phyloP scores from a whole-genome alignment of 306 rosid genomes.

The Prunus persica region Prunus_persica_NCBIv2 NC_034009.1:37709501-37710000 shows the following conservation, averaged over 20 bases:
- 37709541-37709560: slow-evolving; percentile 81
- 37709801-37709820: slow-evolving; percentile 74
- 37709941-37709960: slow-evolving; percentile 92
- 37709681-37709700: slow-evolving; percentile 58
- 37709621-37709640: slow-evolving; percentile 89
- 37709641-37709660: slow-evolving; percentile 79
- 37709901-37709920: slow-evolving; percentile 71
- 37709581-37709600: slow-evolving; percentile 93
- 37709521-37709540: slow-evolving; percentile 74
- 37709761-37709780: background rate
- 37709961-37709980: slow-evolving; percentile 66
- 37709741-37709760: background rate
- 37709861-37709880: slow-evolving; percentile 70
- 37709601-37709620: slow-evolving; percentile 83
- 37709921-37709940: slow-evolving; percentile 55
- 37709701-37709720: slow-evolving; percentile 1
- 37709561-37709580: slow-evolving; percentile 94
- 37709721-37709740: background rate
- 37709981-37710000: slow-evolving; percentile 12
- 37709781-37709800: slow-evolving; percentile 38
- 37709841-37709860: slow-evolving; percentile 96
- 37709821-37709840: slow-evolving; percentile 94
- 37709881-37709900: slow-evolving; percentile 87
- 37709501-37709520: slow-evolving; percentile 78
- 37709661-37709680: slow-evolving; percentile 72